phyloP scores from a whole-genome alignment of 108 stramenopile species.

The Pseudonitzschia delicatissima region DNA sequence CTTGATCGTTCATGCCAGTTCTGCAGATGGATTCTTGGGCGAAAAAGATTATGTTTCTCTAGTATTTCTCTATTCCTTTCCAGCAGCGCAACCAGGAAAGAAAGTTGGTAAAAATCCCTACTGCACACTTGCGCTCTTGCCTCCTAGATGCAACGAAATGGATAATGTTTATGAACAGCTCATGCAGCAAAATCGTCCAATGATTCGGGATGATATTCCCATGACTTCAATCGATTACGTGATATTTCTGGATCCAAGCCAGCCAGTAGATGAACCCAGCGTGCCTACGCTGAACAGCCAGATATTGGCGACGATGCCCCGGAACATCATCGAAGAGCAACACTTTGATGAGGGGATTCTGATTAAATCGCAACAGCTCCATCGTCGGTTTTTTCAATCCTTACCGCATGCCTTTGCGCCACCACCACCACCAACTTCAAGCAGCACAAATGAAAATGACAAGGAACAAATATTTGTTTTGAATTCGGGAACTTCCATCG shows the following conservation, averaged over 20 bases:
- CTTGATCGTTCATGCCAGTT: constrained; percentile 38
- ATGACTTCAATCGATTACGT: constrained; percentile 15
- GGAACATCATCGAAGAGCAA: not conserved
- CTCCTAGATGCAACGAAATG: constrained; percentile 8
- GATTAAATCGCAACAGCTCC: constrained; percentile 18
- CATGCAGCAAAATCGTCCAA: constrained; percentile 4
- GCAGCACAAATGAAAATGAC: not conserved
- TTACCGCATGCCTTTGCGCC: constrained; percentile 6
- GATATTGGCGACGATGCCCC: not conserved
- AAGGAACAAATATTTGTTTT: not conserved
- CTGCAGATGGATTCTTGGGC: not conserved
- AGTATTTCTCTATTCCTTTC: constrained; percentile 1
- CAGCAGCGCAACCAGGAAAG: not conserved
- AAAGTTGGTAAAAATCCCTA: not conserved
- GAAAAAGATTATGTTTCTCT: not conserved
- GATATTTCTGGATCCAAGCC: constrained; percentile 3
- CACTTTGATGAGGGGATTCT: constrained; percentile 21
- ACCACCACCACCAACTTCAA: not conserved
- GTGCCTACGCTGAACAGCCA: not conserved
- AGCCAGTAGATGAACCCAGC: not conserved
- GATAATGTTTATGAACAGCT: not conserved
- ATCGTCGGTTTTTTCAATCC: not conserved
- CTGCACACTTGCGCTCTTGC: constrained; percentile 16
- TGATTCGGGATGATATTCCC: constrained; percentile 1
- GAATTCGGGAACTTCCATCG: constrained; percentile 21